phyloP scores from a whole-genome alignment of 2,329 filamentous ascomycete genomes.

The Sporothrix dimorphospora region DNA sequence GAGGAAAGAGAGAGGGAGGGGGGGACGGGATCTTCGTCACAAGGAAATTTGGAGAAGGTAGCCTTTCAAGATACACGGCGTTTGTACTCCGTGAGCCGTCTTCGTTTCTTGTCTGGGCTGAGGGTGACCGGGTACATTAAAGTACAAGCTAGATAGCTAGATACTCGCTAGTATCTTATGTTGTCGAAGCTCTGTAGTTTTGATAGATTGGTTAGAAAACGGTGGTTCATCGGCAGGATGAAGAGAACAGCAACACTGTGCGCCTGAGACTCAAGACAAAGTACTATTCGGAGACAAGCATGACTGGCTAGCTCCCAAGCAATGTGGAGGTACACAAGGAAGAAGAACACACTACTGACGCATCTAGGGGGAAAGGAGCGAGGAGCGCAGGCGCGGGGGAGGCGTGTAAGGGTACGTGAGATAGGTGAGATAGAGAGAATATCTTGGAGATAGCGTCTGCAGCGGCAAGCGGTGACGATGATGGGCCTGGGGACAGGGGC shows the following conservation, averaged over 20 bases:
- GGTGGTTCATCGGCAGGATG: conserved; percentile 10
- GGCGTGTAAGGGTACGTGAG: neutral
- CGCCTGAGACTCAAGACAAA: neutral
- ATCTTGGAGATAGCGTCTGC: neutral
- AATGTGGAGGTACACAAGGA: neutral
- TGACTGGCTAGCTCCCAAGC: conserved; percentile 6
- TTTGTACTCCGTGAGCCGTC: conserved; percentile 14
- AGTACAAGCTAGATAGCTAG: neutral
- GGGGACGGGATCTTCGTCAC: conserved; percentile 15
- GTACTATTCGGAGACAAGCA: neutral
- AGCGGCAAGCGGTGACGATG: neutral
- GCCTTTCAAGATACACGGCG: neutral
- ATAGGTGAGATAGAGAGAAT: neutral
- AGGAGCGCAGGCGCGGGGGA: neutral
- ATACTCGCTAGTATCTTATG: neutral
- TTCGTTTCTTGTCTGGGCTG: neutral
- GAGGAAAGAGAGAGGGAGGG: conserved; percentile 4
- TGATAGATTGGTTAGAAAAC: conserved; percentile 7
- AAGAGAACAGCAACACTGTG: neutral
- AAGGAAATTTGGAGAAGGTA: conserved; percentile 21
- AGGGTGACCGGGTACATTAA: neutral
- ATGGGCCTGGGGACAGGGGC: neutral
- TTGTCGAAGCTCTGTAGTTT: neutral
- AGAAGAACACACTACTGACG: neutral
- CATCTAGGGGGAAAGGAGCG: conserved; percentile 2